phyloP scores from a whole-genome alignment of 768 basidiomycete genomes.

The Baorangia bicolor region DNA sequence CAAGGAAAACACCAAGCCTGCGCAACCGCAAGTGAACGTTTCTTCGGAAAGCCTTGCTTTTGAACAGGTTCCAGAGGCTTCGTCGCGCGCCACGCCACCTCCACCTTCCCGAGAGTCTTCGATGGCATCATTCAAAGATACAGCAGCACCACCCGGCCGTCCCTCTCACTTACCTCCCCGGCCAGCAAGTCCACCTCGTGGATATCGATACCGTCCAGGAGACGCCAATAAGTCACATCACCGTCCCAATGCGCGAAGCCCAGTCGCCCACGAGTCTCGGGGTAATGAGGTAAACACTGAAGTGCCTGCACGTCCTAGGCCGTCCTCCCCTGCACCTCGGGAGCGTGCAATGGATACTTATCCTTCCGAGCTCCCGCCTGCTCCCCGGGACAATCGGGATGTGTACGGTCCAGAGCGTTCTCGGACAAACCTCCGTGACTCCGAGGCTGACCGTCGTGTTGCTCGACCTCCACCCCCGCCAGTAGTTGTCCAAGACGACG shows the following conservation, averaged over 20 bases:
- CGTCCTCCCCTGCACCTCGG: constrained; percentile 4
- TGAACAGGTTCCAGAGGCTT: constrained; percentile 14
- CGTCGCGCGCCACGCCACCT: constrained; percentile 26
- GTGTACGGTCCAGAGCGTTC: constrained; percentile 5
- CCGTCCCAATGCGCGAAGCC: neutral
- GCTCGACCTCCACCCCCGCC: constrained; percentile 1
- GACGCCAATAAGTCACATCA: constrained; percentile 4
- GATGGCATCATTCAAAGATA: constrained; percentile 16
- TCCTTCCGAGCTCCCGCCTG: constrained; percentile 4
- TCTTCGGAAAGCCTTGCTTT: constrained; percentile 20
- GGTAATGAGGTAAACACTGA: constrained; percentile 6
- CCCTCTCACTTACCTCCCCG: constrained; percentile 25
- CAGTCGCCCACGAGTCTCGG: neutral
- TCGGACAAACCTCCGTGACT: constrained; percentile 13
- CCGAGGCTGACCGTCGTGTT: neutral
- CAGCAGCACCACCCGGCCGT: neutral
- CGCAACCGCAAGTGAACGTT: neutral
- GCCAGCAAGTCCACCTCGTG: constrained; percentile 20
- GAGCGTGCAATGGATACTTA: constrained; percentile 9
- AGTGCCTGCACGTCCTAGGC: constrained; percentile 1
- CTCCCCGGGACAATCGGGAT: constrained; percentile 10
- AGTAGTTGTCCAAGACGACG: constrained; percentile 1
- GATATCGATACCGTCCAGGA: constrained; percentile 5
- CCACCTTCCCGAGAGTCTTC: constrained; percentile 33
- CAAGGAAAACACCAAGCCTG: constrained; percentile 17